phyloP scores from a whole-genome alignment of 2,329 filamentous ascomycete species.

The Fusarium sublunatum region DNA sequence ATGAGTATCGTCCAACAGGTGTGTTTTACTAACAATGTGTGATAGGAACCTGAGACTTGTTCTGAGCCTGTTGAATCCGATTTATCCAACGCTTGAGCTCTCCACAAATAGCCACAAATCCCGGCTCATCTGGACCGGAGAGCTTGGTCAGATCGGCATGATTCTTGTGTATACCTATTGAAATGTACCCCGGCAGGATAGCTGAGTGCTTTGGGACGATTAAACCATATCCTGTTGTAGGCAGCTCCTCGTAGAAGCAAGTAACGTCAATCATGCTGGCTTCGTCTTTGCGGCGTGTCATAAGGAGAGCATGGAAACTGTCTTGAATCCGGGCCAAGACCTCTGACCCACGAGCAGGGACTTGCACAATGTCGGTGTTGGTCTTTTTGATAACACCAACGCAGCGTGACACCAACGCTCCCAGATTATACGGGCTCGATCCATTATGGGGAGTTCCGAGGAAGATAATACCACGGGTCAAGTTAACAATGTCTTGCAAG shows the following conservation, averaged over 20 bases:
- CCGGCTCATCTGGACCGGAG: conserved; percentile 4
- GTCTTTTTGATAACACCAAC: conserved; percentile 27
- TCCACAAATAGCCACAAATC: conserved; percentile 14
- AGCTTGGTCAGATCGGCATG: conserved; percentile 33
- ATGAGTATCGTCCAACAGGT: not conserved
- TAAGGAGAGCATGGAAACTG: conserved; percentile 24
- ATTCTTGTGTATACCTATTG: conserved; percentile 18
- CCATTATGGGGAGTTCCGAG: conserved; percentile 35
- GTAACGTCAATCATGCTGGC: conserved; percentile 12
- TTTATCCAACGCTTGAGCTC: conserved; percentile 27
- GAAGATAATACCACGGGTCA: conserved; percentile 27
- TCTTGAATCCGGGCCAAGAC: conserved; percentile 25
- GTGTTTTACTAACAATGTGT: not conserved
- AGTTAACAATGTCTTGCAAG: conserved; percentile 16
- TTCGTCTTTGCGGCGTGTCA: not conserved
- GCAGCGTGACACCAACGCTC: conserved; percentile 17
- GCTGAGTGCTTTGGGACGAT: conserved; percentile 34
- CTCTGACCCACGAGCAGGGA: conserved; percentile 25
- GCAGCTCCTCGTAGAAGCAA: conserved; percentile 40
- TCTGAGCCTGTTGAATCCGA: not conserved
- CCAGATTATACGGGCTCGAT: conserved; percentile 27
- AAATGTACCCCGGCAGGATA: conserved; percentile 16
- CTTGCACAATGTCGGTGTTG: conserved; percentile 26
- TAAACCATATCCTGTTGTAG: conserved; percentile 3
- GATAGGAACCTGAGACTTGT: not conserved